phyloP scores from a whole-genome alignment of 805 yeast species.

The Tetrapisispora iriomotensis region DNA sequence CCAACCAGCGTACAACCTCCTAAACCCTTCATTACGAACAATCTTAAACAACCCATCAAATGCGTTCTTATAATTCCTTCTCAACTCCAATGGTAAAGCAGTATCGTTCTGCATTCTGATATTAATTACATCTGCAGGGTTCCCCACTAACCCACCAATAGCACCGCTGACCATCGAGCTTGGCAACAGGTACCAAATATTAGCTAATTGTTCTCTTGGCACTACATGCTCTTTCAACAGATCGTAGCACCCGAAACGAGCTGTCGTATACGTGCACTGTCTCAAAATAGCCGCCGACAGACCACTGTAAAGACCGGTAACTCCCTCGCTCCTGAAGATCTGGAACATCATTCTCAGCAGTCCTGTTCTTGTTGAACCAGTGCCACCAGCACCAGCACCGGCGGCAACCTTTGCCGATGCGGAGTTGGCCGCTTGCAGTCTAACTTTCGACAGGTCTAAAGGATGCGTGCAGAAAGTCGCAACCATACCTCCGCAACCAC shows the following conservation, averaged over 20 bases:
- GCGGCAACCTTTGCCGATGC: too few species aligned
- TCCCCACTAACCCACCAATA: constrained; percentile 76
- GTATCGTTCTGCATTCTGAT: constrained; percentile 88
- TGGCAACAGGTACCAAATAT: constrained; percentile 54
- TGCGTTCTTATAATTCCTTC: constrained; percentile 71
- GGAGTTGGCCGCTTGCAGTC: constrained; percentile 81
- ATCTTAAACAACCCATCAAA: constrained; percentile 64
- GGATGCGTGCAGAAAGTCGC: constrained; percentile 73
- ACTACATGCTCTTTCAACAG: constrained; percentile 49
- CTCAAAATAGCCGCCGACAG: constrained; percentile 71
- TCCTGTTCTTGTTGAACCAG: constrained; percentile 47
- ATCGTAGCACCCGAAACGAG: constrained; percentile 82
- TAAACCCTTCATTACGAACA: constrained; percentile 46
- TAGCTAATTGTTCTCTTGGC: constrained; percentile 37
- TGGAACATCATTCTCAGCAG: constrained; percentile 42
- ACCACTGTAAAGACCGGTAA: constrained; percentile 66
- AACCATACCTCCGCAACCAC: constrained; percentile 59
- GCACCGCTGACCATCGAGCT: constrained; percentile 82
- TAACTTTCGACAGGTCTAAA: constrained; percentile 75
- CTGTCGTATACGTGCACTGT: constrained; percentile 82
- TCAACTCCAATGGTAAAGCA: constrained; percentile 48
- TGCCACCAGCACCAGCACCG: too few species aligned
- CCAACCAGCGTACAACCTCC: constrained; percentile 60
- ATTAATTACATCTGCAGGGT: constrained; percentile 80
- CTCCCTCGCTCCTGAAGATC: constrained; percentile 41